Percentiles rank a stretch among this genome's conserved stretches.
Conservation (phyloP, 2,329 filamentous ascomycete species). For the Lomentospora prolificans region DNA sequence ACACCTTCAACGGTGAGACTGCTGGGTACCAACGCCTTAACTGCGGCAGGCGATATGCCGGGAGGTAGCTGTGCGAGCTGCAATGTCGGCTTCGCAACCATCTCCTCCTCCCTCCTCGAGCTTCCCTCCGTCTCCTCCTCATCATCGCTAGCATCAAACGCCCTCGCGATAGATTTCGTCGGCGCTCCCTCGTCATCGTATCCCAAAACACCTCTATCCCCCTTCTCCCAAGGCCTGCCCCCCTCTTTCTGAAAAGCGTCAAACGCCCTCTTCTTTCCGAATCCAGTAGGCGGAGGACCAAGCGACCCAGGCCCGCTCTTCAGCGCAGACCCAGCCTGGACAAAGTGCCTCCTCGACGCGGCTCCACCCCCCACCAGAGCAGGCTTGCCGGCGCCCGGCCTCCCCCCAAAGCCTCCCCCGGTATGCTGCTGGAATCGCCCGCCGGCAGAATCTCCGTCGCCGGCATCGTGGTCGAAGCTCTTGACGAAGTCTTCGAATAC, state of each 20-base stretch:
- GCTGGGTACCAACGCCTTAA: slow-evolving; percentile 49
- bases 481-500: slow-evolving; percentile 84
- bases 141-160: slow-evolving; percentile 60
- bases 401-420: not conserved
- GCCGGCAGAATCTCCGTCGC: slow-evolving; percentile 27
- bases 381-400: not conserved
- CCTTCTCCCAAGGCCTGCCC: slow-evolving; percentile 22
- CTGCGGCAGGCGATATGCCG: slow-evolving; percentile 45
- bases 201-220: slow-evolving; percentile 23
- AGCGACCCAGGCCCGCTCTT: slow-evolving; percentile 55
- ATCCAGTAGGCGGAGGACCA: slow-evolving; percentile 39
- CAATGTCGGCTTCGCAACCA: slow-evolving; percentile 53
- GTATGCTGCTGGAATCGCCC: slow-evolving; percentile 3
- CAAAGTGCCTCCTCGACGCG: slow-evolving; percentile 54
- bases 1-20: slow-evolving; percentile 62
- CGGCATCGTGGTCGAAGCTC: slow-evolving; percentile 56
- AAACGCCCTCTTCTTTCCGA: slow-evolving; percentile 44
- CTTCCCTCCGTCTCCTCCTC: slow-evolving; percentile 31
- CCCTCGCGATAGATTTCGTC: slow-evolving; percentile 44
- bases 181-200: slow-evolving; percentile 37
- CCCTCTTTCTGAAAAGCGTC: slow-evolving; percentile 33
- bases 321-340: slow-evolving; percentile 32
- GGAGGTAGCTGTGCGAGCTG: slow-evolving; percentile 52
- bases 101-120: slow-evolving; percentile 38
- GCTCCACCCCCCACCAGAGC: slow-evolving; percentile 14